phyloP scores from a whole-genome alignment of 345 rosid species.

The Triadica sebifera region DNA sequence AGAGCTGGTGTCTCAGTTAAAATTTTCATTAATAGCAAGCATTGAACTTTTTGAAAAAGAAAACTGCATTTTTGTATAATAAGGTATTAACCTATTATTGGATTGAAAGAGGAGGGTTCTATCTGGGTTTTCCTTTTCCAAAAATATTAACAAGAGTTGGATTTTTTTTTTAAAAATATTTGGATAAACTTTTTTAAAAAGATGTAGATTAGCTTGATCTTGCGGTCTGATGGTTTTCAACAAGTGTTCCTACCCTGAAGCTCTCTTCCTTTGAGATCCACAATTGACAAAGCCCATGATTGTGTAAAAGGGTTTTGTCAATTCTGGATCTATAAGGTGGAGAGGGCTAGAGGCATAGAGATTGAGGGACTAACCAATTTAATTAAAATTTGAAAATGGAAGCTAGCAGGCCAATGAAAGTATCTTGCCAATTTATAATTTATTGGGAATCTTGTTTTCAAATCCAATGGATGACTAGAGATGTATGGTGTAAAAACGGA shows the following conservation, averaged over 20 bases:
- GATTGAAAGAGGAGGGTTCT: neutral
- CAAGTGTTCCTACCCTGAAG: neutral
- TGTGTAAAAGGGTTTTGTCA: neutral
- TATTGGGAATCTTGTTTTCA: neutral
- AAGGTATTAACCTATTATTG: neutral
- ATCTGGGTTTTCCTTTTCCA: neutral
- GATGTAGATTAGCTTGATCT: neutral
- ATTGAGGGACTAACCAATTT: neutral
- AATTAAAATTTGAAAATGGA: neutral
- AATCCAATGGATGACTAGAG: neutral
- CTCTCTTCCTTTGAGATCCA: too few species aligned
- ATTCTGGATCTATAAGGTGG: neutral
- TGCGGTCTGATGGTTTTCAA: neutral
- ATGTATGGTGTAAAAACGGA: neutral
- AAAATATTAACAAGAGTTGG: neutral
- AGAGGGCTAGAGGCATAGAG: neutral
- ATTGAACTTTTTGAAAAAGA: neutral
- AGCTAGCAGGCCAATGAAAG: neutral
- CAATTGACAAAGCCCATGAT: too few species aligned
- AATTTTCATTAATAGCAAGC: neutral
- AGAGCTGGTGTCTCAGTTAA: too few species aligned
- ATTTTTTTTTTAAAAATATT: neutral
- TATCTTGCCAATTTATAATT: too few species aligned
- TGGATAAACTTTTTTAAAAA: neutral
- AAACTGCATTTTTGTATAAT: neutral